These are phyloP conservation scores for Sphenostylis stenocarpa DNA, from an alignment of 306 rosid genomes.

Conservation along the genomic window DNA sequence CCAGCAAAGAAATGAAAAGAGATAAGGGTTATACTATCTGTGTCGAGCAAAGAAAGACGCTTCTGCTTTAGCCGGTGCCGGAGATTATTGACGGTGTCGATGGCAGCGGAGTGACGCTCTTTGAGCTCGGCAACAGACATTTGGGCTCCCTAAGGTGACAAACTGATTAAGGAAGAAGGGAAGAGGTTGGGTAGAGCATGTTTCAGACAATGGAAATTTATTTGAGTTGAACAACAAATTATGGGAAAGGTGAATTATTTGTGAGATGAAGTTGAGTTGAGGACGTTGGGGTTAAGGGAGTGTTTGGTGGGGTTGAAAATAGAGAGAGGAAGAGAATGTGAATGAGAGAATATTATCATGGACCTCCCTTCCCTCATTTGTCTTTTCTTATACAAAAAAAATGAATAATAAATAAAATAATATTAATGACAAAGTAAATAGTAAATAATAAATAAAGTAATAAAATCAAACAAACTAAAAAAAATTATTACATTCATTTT, in stretches of 20 bases:
- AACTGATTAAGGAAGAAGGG: background rate
- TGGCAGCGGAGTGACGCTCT: constrained; percentile 69
- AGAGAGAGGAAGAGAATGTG: background rate
- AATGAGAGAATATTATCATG: too few relatives aligned
- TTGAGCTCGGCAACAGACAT: constrained; percentile 83
- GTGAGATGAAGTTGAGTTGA: background rate
- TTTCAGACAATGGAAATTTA: background rate
- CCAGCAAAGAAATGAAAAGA: background rate
- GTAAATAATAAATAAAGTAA: too few relatives aligned
- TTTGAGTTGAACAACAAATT: background rate
- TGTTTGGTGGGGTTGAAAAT: too few relatives aligned
- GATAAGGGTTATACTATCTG: constrained; percentile 48
- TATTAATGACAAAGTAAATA: too few relatives aligned
- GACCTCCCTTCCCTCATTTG: too few relatives aligned
- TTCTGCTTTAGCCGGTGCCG: constrained; percentile 61
- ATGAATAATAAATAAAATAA: too few relatives aligned
- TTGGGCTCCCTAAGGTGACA: background rate
- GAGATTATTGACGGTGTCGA: constrained; percentile 71
- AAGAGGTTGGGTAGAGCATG: constrained; percentile 9
- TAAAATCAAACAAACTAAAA: too few relatives aligned
- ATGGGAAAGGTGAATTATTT: background rate
- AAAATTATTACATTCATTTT: too few relatives aligned
- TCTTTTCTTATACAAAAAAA: too few relatives aligned
- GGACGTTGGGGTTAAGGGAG: background rate
- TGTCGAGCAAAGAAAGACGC: constrained; percentile 73